Base-by-base conservation (phyloP, 352 stramenopile genomes). In the Discostella stelligera region DNA sequence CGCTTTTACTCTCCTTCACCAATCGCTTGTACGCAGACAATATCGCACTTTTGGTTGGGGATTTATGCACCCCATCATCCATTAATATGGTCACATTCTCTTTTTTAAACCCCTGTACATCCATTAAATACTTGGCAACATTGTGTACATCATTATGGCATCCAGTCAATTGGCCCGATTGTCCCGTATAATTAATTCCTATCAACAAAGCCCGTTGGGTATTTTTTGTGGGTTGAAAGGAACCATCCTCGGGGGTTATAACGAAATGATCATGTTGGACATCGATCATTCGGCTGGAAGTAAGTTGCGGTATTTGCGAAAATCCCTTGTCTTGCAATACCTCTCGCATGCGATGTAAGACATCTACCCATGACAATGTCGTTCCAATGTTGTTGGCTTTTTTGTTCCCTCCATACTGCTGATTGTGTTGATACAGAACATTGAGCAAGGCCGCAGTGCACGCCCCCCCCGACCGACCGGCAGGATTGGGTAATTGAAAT, bases 131-230 rank as follows among this genome's bases (percentile, higher is more conserved):
- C 54, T 82, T 68, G 11, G 80, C 67, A 27, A 90, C 74, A 21
- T 89, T 90, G n/a, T 59, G 25, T 8, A 86, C 71, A 83, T 90
- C 84, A 21, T 87, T 85, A 52, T 90, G 84, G 58, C 84, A 90
- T 48, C 80, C 82, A 55, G 53, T 74, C 20, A 90, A 71, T 39
- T 84, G 39, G 8, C 80, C 74, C 0, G 76, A 59, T 48, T 88
- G 68, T 20, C 71, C 74, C 18, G 59, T 54, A 41, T 90, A 90
- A 68, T 90, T 88, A 58, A 89, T 85, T 7, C 84, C 84, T 41
- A 90, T 82, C 20, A 90, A 48, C 21, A 90, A 39, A 25, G 84
- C 84, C 18, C 81, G 65, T 37, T 79, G 74, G 1, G 48, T 82
- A 54, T 81, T 81, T 30, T 55, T 71, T 39, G 61, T 76, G 11